Conservation (phyloP, 352 stramenopile species). For the Aphanomyces euteiches region DNA sequence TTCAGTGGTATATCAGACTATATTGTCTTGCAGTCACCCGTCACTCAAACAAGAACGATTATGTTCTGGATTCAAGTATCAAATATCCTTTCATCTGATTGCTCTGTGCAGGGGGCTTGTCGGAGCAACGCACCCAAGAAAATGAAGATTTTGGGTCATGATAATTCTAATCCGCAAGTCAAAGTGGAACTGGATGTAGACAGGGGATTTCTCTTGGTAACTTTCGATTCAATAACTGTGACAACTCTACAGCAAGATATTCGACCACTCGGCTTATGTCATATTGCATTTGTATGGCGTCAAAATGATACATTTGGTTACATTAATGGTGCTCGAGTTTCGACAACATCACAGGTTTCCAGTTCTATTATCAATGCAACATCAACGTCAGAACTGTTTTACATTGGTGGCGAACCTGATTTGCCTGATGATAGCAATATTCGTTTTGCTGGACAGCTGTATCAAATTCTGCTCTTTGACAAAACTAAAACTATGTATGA, state of each 20-base stretch:
- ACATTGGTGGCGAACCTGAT: background rate
- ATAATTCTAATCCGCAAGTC: background rate
- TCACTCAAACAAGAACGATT: background rate
- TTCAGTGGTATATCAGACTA: background rate
- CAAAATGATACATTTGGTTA: slow-evolving; percentile 20
- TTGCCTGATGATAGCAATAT: background rate
- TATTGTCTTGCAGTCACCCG: background rate
- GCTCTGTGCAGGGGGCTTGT: slow-evolving; percentile 1
- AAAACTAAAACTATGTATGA: background rate
- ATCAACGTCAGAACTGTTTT: background rate
- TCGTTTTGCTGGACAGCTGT: background rate
- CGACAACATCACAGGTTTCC: background rate
- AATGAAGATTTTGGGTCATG: slow-evolving; percentile 18
- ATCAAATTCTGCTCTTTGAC: background rate
- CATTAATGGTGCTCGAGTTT: background rate
- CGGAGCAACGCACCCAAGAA: background rate
- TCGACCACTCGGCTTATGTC: background rate
- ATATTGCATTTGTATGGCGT: slow-evolving; percentile 9
- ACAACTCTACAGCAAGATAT: slow-evolving; percentile 6
- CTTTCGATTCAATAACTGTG: background rate
- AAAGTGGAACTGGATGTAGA: background rate
- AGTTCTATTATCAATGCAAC: background rate
- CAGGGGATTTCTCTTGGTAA: slow-evolving; percentile 13
- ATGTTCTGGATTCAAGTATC: slow-evolving; percentile 18
- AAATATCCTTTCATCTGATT: slow-evolving; percentile 8